These are phyloP conservation scores for Solanum hybrid DNA, from an alignment of 305 asterid genomes.

Conservation along the genomic window DNA sequence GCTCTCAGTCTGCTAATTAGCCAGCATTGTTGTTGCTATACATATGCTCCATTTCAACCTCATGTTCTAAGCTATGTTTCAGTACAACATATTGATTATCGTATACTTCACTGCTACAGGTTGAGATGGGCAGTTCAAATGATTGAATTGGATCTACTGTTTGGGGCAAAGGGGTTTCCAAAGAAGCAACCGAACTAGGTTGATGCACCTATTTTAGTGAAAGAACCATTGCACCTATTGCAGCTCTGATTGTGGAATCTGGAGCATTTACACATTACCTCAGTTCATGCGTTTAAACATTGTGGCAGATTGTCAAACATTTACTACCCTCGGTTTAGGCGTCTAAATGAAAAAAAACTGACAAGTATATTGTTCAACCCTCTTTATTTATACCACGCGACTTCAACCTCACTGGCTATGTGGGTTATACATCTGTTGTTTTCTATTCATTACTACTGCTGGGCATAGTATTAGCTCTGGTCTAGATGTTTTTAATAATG, in stretches of 20 bases:
- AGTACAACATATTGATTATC: not conserved
- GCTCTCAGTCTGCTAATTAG: not conserved
- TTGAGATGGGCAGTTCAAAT: conserved; percentile 82
- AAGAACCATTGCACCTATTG: not conserved
- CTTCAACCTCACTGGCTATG: too few species aligned
- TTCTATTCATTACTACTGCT: too few species aligned
- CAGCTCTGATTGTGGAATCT: not conserved
- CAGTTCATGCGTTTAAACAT: not conserved
- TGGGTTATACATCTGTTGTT: too few species aligned
- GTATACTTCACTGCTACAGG: conserved; percentile 28
- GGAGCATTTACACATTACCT: not conserved
- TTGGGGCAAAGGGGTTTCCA: conserved; percentile 67
- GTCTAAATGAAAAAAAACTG: not conserved
- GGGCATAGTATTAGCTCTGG: too few species aligned
- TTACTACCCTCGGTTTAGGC: too few species aligned
- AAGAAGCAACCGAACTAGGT: conserved; percentile 30
- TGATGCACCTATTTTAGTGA: not conserved
- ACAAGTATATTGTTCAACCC: not conserved
- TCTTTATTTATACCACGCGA: not conserved
- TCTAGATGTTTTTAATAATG: too few species aligned
- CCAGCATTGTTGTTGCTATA: not conserved
- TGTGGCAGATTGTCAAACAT: too few species aligned
- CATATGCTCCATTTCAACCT: not conserved
- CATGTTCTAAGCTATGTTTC: not conserved
- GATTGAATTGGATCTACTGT: conserved; percentile 78